Conservation (phyloP, 306 rosid genomes). For the Acacia crassicarpa region DNA sequence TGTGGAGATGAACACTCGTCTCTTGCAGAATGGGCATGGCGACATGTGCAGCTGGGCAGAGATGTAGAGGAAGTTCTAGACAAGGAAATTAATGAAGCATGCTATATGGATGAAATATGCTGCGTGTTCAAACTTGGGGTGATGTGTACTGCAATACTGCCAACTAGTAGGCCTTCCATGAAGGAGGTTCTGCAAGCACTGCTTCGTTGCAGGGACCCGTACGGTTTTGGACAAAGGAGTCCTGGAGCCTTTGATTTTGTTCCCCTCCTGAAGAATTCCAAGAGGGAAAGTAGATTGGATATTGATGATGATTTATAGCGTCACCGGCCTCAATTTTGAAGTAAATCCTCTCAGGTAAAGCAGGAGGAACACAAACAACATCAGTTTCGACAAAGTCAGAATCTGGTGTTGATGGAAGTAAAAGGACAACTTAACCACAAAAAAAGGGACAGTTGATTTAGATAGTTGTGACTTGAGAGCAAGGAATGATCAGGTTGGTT, state of each 20-base stretch:
- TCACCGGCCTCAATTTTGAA: background rate
- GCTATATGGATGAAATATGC: constrained; percentile 54
- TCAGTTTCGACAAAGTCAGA: background rate
- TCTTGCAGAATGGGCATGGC: constrained; percentile 61
- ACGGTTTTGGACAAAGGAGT: background rate
- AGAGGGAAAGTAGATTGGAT: constrained; percentile 5
- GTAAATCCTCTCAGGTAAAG: background rate
- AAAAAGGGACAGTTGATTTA: background rate
- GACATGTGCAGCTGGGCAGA: constrained; percentile 34
- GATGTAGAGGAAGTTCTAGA: constrained; percentile 45
- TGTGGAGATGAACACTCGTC: constrained; percentile 47
- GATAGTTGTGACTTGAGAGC: background rate
- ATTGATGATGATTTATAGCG: background rate
- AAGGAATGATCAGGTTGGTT: background rate
- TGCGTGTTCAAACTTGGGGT: constrained; percentile 65
- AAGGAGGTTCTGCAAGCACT: constrained; percentile 45
- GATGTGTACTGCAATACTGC: constrained; percentile 51
- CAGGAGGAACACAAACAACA: constrained; percentile 3
- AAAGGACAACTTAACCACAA: too few relatives aligned
- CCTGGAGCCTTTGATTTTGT: background rate
- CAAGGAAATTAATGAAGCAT: constrained; percentile 41
- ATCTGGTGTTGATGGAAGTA: background rate
- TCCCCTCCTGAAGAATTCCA: constrained; percentile 45
- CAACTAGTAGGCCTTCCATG: constrained; percentile 73
- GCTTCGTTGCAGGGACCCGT: constrained; percentile 17